Conservation (phyloP, 2,329 filamentous ascomycete species). For the Penicillium sp. region DNA sequence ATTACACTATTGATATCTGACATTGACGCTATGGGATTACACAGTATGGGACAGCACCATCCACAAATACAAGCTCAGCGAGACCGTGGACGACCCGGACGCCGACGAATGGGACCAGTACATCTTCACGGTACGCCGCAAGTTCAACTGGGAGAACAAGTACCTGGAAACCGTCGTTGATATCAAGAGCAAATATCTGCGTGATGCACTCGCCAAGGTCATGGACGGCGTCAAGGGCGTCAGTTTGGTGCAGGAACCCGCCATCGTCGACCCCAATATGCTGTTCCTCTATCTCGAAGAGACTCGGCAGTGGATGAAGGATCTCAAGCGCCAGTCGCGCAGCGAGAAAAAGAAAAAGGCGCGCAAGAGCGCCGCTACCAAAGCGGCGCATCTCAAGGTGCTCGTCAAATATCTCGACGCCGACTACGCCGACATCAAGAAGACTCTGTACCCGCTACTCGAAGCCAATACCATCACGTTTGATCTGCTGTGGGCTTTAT, state of each 20-base stretch:
- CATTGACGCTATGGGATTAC: neutral
- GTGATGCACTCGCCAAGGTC: slow-evolving; percentile 66
- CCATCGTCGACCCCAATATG: slow-evolving; percentile 69
- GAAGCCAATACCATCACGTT: slow-evolving; percentile 83
- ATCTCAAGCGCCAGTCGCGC: slow-evolving; percentile 63
- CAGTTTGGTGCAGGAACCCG: slow-evolving; percentile 75
- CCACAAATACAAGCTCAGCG: slow-evolving; percentile 66
- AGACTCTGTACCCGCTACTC: slow-evolving; percentile 76
- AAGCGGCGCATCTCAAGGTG: slow-evolving; percentile 60
- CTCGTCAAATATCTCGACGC: slow-evolving; percentile 74
- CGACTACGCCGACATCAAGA: slow-evolving; percentile 76
- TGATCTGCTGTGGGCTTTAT: slow-evolving; percentile 83
- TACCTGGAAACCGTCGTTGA: slow-evolving; percentile 73
- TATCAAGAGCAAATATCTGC: slow-evolving; percentile 78
- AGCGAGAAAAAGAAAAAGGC: slow-evolving; percentile 52
- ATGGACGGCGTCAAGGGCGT: slow-evolving; percentile 76
- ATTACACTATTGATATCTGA: neutral
- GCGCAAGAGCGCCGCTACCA: slow-evolving; percentile 36
- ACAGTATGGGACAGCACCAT: slow-evolving; percentile 54
- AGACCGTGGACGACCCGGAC: slow-evolving; percentile 63
- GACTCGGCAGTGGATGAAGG: slow-evolving; percentile 62
- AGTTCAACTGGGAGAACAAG: slow-evolving; percentile 81
- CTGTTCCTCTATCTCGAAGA: slow-evolving; percentile 77
- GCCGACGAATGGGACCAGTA: slow-evolving; percentile 71
- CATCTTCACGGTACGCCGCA: slow-evolving; percentile 77